phyloP scores from a whole-genome alignment of 768 basidiomycete genomes.

The Russula emetica region DNA sequence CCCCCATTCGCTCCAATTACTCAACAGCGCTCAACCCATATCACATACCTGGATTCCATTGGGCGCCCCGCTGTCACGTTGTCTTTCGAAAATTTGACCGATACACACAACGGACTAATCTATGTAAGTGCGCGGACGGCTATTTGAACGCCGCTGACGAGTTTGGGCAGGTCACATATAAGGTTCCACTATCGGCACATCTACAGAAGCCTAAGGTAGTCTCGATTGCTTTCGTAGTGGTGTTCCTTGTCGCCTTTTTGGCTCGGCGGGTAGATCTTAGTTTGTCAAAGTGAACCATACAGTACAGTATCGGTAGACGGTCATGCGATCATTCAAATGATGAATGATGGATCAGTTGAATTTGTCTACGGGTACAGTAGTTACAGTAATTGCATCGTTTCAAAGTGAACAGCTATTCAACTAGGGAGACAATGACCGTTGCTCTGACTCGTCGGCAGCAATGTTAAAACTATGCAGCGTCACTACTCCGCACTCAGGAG shows the following conservation, averaged over 20 bases:
- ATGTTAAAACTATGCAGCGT: constrained; percentile 44
- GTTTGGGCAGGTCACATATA: constrained; percentile 74
- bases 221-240: constrained; percentile 57
- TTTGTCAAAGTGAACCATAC: constrained; percentile 32
- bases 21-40: constrained; percentile 59
- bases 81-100: constrained; percentile 67
- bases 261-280: constrained; percentile 51
- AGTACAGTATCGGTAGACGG: background rate
- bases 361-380: background rate
- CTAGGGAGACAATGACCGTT: constrained; percentile 24
- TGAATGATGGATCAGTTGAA: background rate
- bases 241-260: constrained; percentile 52
- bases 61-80: constrained; percentile 81
- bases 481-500: constrained; percentile 41
- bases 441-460: constrained; percentile 24
- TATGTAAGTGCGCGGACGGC: constrained; percentile 54
- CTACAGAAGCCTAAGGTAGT: constrained; percentile 84
- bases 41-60: constrained; percentile 86
- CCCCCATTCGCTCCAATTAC: constrained; percentile 74
- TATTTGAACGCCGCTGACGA: constrained; percentile 4
- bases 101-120: constrained; percentile 73
- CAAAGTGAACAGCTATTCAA: background rate
- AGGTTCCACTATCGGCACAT: constrained; percentile 73
- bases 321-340: constrained; percentile 34
- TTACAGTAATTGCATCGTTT: constrained; percentile 28